Conservation (phyloP, 2,329 filamentous ascomycete genomes). For the Aspergillus pseudoviridinutans region DNA sequence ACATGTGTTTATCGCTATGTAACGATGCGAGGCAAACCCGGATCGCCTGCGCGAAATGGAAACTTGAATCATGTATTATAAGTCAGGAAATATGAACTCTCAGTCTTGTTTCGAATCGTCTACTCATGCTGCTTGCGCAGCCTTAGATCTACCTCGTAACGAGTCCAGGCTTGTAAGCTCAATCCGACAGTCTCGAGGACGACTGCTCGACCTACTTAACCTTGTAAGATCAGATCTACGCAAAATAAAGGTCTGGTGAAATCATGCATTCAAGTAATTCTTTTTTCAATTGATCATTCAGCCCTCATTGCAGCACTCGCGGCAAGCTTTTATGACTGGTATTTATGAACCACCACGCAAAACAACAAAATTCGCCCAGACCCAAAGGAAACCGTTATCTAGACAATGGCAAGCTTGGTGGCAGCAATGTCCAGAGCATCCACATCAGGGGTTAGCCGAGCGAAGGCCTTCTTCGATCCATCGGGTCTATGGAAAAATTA, state of each 20-base stretch:
- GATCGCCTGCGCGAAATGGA: not conserved
- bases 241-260: slow-evolving; percentile 10
- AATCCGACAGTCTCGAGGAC: not conserved
- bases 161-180: not conserved
- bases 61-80: not conserved
- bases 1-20: not conserved
- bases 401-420: slow-evolving; percentile 97
- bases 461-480: slow-evolving; percentile 98
- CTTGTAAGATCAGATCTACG: slow-evolving; percentile 12
- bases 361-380: slow-evolving; percentile 43
- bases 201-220: not conserved
- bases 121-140: not conserved
- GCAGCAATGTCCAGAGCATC: slow-evolving; percentile 99
- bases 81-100: not conserved
- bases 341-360: slow-evolving; percentile 40
- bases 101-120: not conserved
- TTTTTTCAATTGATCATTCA: slow-evolving; percentile 37
- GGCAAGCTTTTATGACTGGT: slow-evolving; percentile 31
- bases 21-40: not conserved
- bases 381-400: slow-evolving; percentile 51
- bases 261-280: slow-evolving; percentile 26
- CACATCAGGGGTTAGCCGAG: slow-evolving; percentile 89
- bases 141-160: not conserved
- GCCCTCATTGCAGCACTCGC: slow-evolving; percentile 29
- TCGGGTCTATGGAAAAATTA: slow-evolving; percentile 63